Base-by-base conservation (phyloP, 2,329 filamentous ascomycete genomes). In the Aspergillus sp. region DNA sequence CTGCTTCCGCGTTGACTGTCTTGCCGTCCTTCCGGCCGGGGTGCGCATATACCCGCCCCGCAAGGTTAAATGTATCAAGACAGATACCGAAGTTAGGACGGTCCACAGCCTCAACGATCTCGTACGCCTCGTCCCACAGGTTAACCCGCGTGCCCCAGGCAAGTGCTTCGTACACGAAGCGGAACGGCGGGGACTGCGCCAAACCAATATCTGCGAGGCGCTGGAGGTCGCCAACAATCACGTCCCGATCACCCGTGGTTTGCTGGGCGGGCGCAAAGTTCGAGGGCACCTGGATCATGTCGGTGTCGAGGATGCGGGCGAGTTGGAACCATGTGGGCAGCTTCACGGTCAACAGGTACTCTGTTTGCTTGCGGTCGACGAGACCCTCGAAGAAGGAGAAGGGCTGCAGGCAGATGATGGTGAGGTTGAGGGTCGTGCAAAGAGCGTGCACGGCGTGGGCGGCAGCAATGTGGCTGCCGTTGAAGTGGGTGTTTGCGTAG, bases 351-450 rank as follows among this genome's bases (percentile, higher is more conserved):
- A 92, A 76, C 4, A 87, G 80, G 25, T 79, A 74, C 1, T 76
- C 75, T 68, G 90, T 88, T 60, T 84, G 80, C 15, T 75, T 67
- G 9, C 89, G 81, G 74, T 92, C 86, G 5, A 87, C 62, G 0
- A 92, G 81, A 1, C 91, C 91, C 66, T 93, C 91, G 75, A 90
- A 92, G 76, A 91, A 86, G 78, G 85, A 84, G 72, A 94, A 93
- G 0, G 91, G 91, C 70, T 92, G 90, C 0, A 93, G 81, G 63
- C 86, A 88, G 65, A 79, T 68, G 50, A 79, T 74, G 30, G 65
- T 65, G 50, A 80, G 62, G 25, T 64, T 50, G 25, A 74, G 63
- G 2, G 67, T 52, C 38, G 66, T 59, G 61, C 74, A 78, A 47
- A 91, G 80, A 0, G 76, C 69, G 25, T 80, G 80, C 60, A 91